Evolutionary conservation across 202 grass and related monocot species (phyloP), one percentile per base, ranked within the genome.

Genomic region (Elaeis oleifera): DNA sequence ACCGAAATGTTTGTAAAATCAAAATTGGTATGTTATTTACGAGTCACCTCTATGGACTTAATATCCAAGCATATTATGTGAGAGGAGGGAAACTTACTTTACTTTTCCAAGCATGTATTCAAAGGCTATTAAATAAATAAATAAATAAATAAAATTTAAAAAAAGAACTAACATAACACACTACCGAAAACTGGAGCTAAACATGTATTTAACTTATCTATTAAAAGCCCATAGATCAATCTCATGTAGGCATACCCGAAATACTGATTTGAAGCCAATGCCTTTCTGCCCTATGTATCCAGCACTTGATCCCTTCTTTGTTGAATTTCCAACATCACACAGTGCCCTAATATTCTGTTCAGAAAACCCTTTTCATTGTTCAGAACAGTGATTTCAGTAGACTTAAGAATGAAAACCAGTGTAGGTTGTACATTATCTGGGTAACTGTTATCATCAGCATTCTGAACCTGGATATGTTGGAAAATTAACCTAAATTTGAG

Each of bases 261-360:
- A 74, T 28, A 74, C 71, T 63, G 71, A 74, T 74, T 74, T 74
- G 71, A 74, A 74, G 44, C 71, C 71, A 63, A 74, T 74, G 71
- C 71, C 71, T 74, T 74, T 74, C 26, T 65, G 61, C 17, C 71
- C 71, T 55, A 74, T 74, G 51, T 74, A 74, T 25, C 60, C 71
- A 24, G 71, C 52, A 61, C 59, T 74, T 21, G 53, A 74, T 65
- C 71, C 71, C 20, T 64, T 74, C 49, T 74, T 74, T 23, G 71
- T 74, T 63, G 71, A 74, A 64, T 54, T 61, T 23, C 71, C 71
- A 65, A 74, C 59, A 74, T 74, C 59, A 74, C 71, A 74, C 39
- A 74, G 51, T 63, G 71, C 71, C 52, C 59, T 74, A 64, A 74
- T 74, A 49, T 74, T 74, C 53, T 74, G 61, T 4, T 54, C 44